phyloP scores from a whole-genome alignment of 805 yeast genomes.

The Candida multigemmis region DNA sequence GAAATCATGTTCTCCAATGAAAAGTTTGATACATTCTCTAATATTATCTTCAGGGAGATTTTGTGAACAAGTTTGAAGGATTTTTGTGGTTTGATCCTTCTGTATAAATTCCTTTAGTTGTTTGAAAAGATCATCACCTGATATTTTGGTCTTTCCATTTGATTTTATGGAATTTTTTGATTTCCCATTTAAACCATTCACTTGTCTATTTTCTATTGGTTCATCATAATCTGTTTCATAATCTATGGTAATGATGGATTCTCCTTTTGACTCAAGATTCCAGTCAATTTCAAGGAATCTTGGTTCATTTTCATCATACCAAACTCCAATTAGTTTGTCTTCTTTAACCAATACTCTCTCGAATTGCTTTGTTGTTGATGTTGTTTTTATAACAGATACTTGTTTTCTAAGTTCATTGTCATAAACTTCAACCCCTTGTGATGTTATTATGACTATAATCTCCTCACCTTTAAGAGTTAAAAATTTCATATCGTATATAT shows the following conservation, averaged over 20 bases:
- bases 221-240: too few relatives aligned
- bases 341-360: too few relatives aligned
- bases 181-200: not conserved
- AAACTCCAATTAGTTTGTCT: slow-evolving; percentile 28
- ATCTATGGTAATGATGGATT: slow-evolving; percentile 6
- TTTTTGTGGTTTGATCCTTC: slow-evolving; percentile 3
- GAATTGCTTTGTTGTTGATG: too few relatives aligned
- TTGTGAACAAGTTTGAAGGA: slow-evolving; percentile 16
- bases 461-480: too few relatives aligned
- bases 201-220: too few relatives aligned
- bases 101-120: slow-evolving; percentile 7
- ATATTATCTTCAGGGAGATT: slow-evolving; percentile 21
- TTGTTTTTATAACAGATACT: too few relatives aligned
- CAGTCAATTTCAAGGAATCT: slow-evolving; percentile 10
- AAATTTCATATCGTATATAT: too few relatives aligned
- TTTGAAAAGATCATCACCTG: not conserved
- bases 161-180: slow-evolving; percentile 1
- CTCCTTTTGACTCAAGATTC: slow-evolving; percentile 6
- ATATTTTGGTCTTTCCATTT: slow-evolving; percentile 1
- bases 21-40: slow-evolving; percentile 28
- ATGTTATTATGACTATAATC: too few relatives aligned
- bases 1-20: slow-evolving; percentile 13
- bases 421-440: too few relatives aligned
- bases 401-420: too few relatives aligned
- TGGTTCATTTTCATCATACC: slow-evolving; percentile 24